A percentile compares a stretch with the other conserved stretches of the same genome.
Conservation (phyloP, 2,329 filamentous ascomycete species). For the Cercospora beticola region DNA sequence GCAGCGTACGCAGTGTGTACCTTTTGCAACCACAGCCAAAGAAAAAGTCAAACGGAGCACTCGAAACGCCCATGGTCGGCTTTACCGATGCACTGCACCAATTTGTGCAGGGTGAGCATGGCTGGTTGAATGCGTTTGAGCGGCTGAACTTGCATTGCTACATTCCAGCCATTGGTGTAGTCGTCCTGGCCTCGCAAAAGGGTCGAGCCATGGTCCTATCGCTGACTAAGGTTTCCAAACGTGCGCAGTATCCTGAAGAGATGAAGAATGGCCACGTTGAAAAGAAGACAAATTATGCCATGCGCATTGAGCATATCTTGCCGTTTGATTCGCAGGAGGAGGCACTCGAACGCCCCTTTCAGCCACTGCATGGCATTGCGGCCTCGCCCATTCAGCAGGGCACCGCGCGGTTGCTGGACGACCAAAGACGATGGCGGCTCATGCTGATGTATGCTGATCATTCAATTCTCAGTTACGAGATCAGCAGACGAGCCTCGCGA, state of each 20-base stretch:
- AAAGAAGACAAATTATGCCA: slow-evolving; percentile 41
- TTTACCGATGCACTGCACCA: slow-evolving; percentile 41
- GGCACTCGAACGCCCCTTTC: slow-evolving; percentile 45
- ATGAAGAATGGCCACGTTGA: slow-evolving; percentile 15
- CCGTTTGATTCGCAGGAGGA: slow-evolving; percentile 57
- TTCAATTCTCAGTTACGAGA: slow-evolving; percentile 67
- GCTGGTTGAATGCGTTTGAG: slow-evolving; percentile 42
- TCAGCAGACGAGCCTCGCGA: slow-evolving; percentile 41
- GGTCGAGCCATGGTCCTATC: slow-evolving; percentile 64
- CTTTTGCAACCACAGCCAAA: slow-evolving; percentile 42
- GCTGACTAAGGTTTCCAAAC: slow-evolving; percentile 49
- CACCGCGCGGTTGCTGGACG: slow-evolving; percentile 32
- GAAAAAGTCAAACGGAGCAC: slow-evolving; percentile 5
- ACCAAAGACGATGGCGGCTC: slow-evolving; percentile 60
- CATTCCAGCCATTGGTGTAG: slow-evolving; percentile 68
- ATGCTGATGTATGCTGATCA: slow-evolving; percentile 72
- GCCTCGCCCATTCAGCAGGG: slow-evolving; percentile 64
- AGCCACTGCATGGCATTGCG: slow-evolving; percentile 65
- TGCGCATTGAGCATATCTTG: slow-evolving; percentile 58
- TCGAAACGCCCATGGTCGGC: slow-evolving; percentile 37
- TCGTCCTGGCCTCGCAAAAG: slow-evolving; percentile 65
- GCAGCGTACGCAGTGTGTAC: slow-evolving; percentile 46
- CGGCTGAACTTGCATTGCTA: slow-evolving; percentile 63
- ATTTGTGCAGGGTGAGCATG: slow-evolving; percentile 31
- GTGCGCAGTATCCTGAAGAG: slow-evolving; percentile 18